Percentiles rank a stretch among this genome's conserved stretches.
These are phyloP conservation scores for Ciborinia camelliae DNA, from an alignment of 2,329 filamentous ascomycete genomes.

Conservation along the genomic window DNA sequence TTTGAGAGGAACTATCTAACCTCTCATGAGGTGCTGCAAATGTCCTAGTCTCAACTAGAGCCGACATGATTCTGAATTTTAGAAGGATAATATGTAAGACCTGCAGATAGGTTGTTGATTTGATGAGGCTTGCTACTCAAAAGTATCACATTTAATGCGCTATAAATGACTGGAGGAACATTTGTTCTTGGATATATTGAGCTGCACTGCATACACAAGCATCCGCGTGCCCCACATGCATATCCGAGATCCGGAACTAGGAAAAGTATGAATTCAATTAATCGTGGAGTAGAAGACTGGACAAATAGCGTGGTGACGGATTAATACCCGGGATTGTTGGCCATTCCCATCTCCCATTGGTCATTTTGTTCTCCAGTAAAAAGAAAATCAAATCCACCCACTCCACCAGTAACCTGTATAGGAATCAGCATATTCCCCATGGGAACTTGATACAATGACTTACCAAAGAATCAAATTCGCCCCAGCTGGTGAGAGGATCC, in stretches of 20 bases:
- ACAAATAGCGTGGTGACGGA: background rate
- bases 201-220: background rate
- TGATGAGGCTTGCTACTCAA: background rate
- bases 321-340: background rate
- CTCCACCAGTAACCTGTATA: conserved; percentile 26
- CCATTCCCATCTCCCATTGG: conserved; percentile 21
- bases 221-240: conserved; percentile 10
- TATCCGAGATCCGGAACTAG: conserved; percentile 18
- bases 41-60: conserved; percentile 1
- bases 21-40: conserved; percentile 2
- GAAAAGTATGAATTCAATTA: background rate
- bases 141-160: background rate
- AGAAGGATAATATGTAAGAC: background rate
- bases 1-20: background rate
- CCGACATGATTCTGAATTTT: conserved; percentile 1
- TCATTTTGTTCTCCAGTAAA: conserved; percentile 20
- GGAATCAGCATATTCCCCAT: conserved; percentile 5
- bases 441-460: background rate
- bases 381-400: conserved; percentile 24
- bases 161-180: conserved; percentile 12
- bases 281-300: background rate
- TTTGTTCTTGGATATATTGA: conserved; percentile 2
- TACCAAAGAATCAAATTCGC: conserved; percentile 36
- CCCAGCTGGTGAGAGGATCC: conserved; percentile 32
- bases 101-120: background rate